Evolutionary conservation across 2,329 filamentous ascomycete genomes (phyloP), one percentile per base, ranked within the genome.

Genomic region (Didymella sp.): DNA sequence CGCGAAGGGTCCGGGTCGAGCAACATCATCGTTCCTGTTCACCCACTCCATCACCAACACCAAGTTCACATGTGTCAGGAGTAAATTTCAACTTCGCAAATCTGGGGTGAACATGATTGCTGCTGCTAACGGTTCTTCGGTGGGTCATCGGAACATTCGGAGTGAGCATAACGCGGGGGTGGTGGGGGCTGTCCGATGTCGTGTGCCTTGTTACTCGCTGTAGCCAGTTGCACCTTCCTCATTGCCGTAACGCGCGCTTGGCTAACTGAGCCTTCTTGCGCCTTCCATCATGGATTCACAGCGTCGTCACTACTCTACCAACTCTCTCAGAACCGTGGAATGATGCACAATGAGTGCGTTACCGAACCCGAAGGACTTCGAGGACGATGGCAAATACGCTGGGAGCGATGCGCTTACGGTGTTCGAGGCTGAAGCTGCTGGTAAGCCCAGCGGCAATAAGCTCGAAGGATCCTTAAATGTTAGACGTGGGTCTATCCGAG

Each of bases 401-500:
- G 24, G 45, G 31, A 45, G 42, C 35, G 48, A 61, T n/a, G 51
- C 60, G 49, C 47, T 43, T 25, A 41, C 30, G 24, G 57, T 58
- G 21, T 48, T 42, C 25, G 51, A 60, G 38, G 51, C 56, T 42
- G 62, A 46, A 25, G 24, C 62, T 37, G 46, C 64, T 51, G 60
- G 64, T 62, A 72, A 73, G 59, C 41, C 70, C 65, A 66, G 61
- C 15, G 63, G 40, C 6, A 53, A 67, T 55, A 73, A 73, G 50
- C 51, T 72, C 52, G 68, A 69, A 24, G 68, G 63, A 27, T 54
- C 63, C 21, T 60, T 73, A 48, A 63, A 51, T 25, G 61, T 67
- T 53, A 54, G 61, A 31, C 59, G 69, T 49, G 73, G 72, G 57
- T 66, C 61, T 35, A 70, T 75, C 51, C 72, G 74, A 24, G 63